Conservation (phyloP, 805 yeast species). For the Pichia pseudocactophila region DNA sequence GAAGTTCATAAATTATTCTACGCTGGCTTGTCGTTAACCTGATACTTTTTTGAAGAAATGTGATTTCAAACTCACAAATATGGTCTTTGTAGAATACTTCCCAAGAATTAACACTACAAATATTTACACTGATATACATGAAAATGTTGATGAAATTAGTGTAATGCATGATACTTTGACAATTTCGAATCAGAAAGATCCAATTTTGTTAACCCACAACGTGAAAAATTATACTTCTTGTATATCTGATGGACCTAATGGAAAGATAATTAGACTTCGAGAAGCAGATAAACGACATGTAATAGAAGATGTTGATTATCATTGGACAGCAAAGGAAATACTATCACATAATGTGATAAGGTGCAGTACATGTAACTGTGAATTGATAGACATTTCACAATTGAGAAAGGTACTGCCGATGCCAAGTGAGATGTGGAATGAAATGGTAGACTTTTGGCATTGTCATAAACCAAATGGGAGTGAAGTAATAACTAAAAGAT, state of each 20-base stretch:
- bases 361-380: slow-evolving; percentile 14
- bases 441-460: slow-evolving; percentile 96
- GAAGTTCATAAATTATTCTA: too few species aligned
- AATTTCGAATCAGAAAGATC: not conserved
- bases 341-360: slow-evolving; percentile 2
- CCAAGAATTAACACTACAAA: slow-evolving; percentile 19
- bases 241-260: not conserved
- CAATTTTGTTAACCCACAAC: too few species aligned
- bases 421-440: slow-evolving; percentile 93
- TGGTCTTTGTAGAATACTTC: slow-evolving; percentile 15
- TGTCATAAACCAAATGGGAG: slow-evolving; percentile 64
- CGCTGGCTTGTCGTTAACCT: too few species aligned
- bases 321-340: slow-evolving; percentile 20
- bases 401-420: slow-evolving; percentile 41
- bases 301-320: slow-evolving; percentile 14
- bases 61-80: too few species aligned
- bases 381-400: slow-evolving; percentile 25
- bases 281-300: not conserved
- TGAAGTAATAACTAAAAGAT: slow-evolving; percentile 20
- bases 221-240: too few species aligned
- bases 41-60: too few species aligned
- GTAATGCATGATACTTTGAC: not conserved
- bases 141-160: not conserved
- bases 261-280: not conserved
- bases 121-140: slow-evolving; percentile 10